Evolutionary conservation across 2,329 filamentous ascomycete genomes (phyloP).

Genomic region (Stagonosporopsis vannaccii): DNA sequence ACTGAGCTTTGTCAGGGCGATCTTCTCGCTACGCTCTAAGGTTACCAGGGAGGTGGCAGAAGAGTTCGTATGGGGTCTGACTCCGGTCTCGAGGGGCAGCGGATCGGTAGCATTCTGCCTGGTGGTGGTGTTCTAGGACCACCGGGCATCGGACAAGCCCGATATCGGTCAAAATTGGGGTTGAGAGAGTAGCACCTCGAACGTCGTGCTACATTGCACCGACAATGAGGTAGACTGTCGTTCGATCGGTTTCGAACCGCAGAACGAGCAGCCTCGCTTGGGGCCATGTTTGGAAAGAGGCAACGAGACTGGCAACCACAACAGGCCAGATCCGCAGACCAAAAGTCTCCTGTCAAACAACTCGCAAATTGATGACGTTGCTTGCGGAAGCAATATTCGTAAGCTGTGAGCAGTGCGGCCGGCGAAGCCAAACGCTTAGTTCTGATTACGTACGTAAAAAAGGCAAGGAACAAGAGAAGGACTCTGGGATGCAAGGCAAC

Average conservation of each 20-base stretch:
- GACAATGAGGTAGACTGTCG: neutral
- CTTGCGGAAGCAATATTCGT: neutral
- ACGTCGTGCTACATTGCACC: neutral
- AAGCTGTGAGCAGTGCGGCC: neutral
- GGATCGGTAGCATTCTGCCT: neutral
- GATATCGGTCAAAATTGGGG: neutral
- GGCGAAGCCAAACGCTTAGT: neutral
- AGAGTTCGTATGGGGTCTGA: too few relatives aligned
- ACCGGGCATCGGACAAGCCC: neutral
- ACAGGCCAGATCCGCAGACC: neutral
- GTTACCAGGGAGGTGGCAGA: neutral
- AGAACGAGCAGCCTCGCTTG: neutral
- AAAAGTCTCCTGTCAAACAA: neutral
- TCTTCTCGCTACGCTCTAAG: neutral
- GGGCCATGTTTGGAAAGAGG: neutral
- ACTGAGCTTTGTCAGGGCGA: neutral
- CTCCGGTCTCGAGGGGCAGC: too few relatives aligned
- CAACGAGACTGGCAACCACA: neutral
- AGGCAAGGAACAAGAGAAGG: neutral
- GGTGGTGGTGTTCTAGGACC: neutral
- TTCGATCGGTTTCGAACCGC: neutral
- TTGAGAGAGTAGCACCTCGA: neutral
- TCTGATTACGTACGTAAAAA: neutral
- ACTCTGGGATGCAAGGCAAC: neutral
- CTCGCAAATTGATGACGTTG: neutral